Conservation (phyloP, 257 asterid species). For the Solanum lycopersicoides region DNA sequence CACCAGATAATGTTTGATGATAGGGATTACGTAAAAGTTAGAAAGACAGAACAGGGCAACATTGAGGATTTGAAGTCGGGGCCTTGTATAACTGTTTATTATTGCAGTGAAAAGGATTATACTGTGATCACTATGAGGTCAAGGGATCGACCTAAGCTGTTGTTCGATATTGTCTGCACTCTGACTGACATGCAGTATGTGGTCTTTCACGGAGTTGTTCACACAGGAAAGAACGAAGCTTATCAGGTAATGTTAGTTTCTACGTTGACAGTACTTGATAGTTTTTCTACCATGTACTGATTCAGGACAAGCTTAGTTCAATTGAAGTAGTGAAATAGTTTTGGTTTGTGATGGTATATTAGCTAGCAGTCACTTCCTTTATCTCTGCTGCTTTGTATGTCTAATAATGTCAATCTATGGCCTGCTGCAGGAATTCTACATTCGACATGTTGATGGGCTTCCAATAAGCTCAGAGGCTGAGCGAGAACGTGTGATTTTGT, state of each 20-base stretch:
- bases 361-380: not conserved
- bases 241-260: slow-evolving; percentile 41
- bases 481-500: slow-evolving; percentile 63
- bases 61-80: slow-evolving; percentile 27
- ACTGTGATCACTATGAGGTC: slow-evolving; percentile 68
- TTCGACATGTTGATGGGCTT: slow-evolving; percentile 73
- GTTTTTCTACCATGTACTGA: not conserved
- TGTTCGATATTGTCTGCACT: slow-evolving; percentile 73
- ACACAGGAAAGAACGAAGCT: slow-evolving; percentile 60
- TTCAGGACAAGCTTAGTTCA: not conserved
- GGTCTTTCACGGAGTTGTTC: slow-evolving; percentile 71
- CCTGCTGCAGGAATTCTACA: slow-evolving; percentile 50
- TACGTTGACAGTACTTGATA: not conserved
- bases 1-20: slow-evolving; percentile 87
- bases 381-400: not conserved
- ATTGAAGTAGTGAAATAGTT: not conserved
- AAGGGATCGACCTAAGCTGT: slow-evolving; percentile 69
- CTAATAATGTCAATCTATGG: not conserved
- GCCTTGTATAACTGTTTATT: slow-evolving; percentile 45
- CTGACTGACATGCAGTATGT: slow-evolving; percentile 85
- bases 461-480: slow-evolving; percentile 81
- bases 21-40: slow-evolving; percentile 53
- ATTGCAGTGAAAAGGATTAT: slow-evolving; percentile 57
- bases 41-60: slow-evolving; percentile 11
- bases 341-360: not conserved